Evolutionary conservation across 257 asterid genomes (phyloP).

Genomic region (Schizonepeta tenuifolia): DNA sequence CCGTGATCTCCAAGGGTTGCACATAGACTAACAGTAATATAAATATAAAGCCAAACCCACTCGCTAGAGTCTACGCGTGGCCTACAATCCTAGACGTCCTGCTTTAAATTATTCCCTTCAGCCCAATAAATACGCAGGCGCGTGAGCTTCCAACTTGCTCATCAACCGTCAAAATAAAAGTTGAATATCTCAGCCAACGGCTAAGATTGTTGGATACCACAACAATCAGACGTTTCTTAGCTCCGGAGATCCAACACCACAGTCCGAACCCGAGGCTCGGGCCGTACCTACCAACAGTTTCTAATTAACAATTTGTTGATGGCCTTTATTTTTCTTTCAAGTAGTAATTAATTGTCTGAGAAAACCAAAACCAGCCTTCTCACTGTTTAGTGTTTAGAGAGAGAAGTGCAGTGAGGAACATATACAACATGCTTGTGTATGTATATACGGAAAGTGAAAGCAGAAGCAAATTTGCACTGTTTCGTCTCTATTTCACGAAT

Average conservation of each 20-base stretch:
- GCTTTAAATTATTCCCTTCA: conserved; percentile 6
- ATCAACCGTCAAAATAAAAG: conserved; percentile 25
- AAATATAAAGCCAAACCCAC: conserved; percentile 8
- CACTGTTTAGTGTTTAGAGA: conserved; percentile 53
- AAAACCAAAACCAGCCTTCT: conserved; percentile 34
- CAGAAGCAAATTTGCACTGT: conserved; percentile 35
- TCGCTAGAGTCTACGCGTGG: conserved; percentile 40
- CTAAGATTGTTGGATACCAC: neutral
- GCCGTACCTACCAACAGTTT: conserved; percentile 30
- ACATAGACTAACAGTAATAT: too few relatives aligned
- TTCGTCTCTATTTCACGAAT: conserved; percentile 56
- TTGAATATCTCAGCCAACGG: conserved; percentile 48
- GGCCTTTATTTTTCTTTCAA: conserved; percentile 38
- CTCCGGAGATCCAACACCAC: conserved; percentile 37
- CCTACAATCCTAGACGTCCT: neutral
- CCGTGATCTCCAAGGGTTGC: too few relatives aligned
- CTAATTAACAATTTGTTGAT: conserved; percentile 26
- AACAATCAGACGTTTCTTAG: conserved; percentile 41
- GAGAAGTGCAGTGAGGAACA: conserved; percentile 37
- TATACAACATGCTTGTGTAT: conserved; percentile 29
- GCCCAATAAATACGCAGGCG: conserved; percentile 15
- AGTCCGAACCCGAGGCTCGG: conserved; percentile 43
- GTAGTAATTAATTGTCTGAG: conserved; percentile 45
- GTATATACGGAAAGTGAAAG: conserved; percentile 35
- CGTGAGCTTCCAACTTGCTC: conserved; percentile 26